phyloP scores from a whole-genome alignment of 2,329 filamentous ascomycete genomes.

The Aspergillus niger region DNA sequence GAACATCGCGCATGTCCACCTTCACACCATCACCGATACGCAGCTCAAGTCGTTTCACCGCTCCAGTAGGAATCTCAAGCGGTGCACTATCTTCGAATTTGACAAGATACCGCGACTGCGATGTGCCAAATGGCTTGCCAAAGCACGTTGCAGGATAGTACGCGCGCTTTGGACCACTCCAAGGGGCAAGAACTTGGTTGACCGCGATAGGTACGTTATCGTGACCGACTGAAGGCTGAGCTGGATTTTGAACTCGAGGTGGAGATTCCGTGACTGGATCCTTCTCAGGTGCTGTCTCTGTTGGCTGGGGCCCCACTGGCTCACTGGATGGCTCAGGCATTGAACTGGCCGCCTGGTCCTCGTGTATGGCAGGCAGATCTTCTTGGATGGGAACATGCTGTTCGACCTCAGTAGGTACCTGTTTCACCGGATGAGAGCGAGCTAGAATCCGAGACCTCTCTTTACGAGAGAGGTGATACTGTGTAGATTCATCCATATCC shows the following conservation, averaged over 20 bases:
- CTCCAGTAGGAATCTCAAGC: conserved; percentile 42
- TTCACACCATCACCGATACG: conserved; percentile 50
- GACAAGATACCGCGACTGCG: conserved; percentile 47
- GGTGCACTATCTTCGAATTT: conserved; percentile 49
- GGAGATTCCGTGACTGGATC: conserved; percentile 3
- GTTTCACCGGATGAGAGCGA: conserved; percentile 13
- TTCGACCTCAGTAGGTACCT: neutral
- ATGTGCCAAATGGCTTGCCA: conserved; percentile 43
- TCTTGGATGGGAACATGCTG: neutral
- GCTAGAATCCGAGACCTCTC: conserved; percentile 12
- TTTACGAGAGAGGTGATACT: conserved; percentile 24
- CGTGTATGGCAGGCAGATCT: conserved; percentile 11
- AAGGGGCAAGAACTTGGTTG: conserved; percentile 60
- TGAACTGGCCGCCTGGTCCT: conserved; percentile 17
- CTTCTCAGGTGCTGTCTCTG: conserved; percentile 14
- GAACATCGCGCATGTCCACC: conserved; percentile 45
- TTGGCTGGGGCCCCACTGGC: conserved; percentile 8
- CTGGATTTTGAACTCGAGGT: neutral
- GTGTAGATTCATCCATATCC: conserved; percentile 41
- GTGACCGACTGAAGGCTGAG: neutral
- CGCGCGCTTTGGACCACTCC: conserved; percentile 56
- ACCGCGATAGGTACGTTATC: conserved; percentile 41
- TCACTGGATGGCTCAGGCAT: conserved; percentile 15
- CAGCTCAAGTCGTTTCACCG: conserved; percentile 49
- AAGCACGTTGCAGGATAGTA: conserved; percentile 64